phyloP scores from a whole-genome alignment of 768 basidiomycete species.

The Tubosaeta sp. region DNA sequence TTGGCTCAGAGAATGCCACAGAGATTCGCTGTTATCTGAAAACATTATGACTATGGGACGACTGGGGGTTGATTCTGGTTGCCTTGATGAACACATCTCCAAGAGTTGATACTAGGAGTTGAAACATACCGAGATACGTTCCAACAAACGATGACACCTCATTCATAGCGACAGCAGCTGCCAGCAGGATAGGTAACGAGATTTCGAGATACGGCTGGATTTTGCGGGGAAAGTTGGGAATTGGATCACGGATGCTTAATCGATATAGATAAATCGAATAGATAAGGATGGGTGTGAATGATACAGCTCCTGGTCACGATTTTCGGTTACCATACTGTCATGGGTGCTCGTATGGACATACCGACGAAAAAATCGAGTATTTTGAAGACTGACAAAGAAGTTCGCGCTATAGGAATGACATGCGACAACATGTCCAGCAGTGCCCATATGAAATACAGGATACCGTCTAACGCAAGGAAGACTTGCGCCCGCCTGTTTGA shows the following conservation, averaged over 20 bases:
- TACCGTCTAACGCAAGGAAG: constrained; percentile 59
- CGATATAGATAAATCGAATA: constrained; percentile 62
- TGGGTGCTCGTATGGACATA: constrained; percentile 31
- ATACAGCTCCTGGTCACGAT: constrained; percentile 40
- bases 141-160: constrained; percentile 65
- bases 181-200: constrained; percentile 50
- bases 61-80: constrained; percentile 7
- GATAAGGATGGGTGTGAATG: constrained; percentile 61
- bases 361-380: constrained; percentile 58
- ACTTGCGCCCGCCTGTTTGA: constrained; percentile 44
- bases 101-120: background rate
- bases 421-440: constrained; percentile 60
- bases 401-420: constrained; percentile 47
- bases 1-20: constrained; percentile 57
- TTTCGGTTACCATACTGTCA: background rate
- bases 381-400: constrained; percentile 43
- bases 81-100: background rate
- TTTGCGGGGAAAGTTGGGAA: constrained; percentile 48
- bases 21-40: constrained; percentile 27
- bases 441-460: constrained; percentile 54
- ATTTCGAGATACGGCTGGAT: constrained; percentile 42
- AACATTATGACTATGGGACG: constrained; percentile 40
- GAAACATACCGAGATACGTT: constrained; percentile 48
- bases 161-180: constrained; percentile 50
- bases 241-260: constrained; percentile 48